Conservation (phyloP, 495 filamentous ascomycete species). For the Lepraria neglecta region DNA sequence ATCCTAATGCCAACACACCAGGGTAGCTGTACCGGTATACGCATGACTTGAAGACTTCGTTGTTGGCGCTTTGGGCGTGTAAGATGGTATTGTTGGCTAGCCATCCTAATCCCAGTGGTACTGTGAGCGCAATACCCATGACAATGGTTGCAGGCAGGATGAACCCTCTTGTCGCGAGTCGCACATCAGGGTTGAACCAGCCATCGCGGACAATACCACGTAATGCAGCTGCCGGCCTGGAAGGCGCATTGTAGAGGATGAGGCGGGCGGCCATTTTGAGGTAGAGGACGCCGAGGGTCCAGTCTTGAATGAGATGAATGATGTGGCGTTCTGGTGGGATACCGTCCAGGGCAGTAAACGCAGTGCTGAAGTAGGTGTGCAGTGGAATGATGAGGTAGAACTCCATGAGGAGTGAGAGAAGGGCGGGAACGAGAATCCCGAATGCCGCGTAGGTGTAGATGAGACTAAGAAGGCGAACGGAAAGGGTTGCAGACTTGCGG, state of each 20-base stretch:
- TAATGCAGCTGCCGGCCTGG: slow-evolving; percentile 66
- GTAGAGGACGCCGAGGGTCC: slow-evolving; percentile 90
- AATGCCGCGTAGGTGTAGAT: slow-evolving; percentile 68
- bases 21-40: slow-evolving; percentile 73
- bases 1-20: slow-evolving; percentile 44
- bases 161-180: slow-evolving; percentile 73
- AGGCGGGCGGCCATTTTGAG: slow-evolving; percentile 75
- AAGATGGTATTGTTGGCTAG: slow-evolving; percentile 41
- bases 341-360: slow-evolving; percentile 6
- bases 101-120: slow-evolving; percentile 51
- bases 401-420: slow-evolving; percentile 78
- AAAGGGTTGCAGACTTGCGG: slow-evolving; percentile 14
- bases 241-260: slow-evolving; percentile 55
- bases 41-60: slow-evolving; percentile 44
- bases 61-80: slow-evolving; percentile 29
- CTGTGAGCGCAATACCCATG: slow-evolving; percentile 50
- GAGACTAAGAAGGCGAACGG: slow-evolving; percentile 39
- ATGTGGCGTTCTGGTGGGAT: slow-evolving; percentile 47
- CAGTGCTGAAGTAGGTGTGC: slow-evolving; percentile 62
- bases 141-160: slow-evolving; percentile 63
- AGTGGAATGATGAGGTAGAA: slow-evolving; percentile 84
- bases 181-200: slow-evolving; percentile 72
- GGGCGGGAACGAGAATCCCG: slow-evolving; percentile 66
- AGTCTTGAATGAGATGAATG: slow-evolving; percentile 84
- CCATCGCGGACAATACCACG: slow-evolving; percentile 69